Percentiles rank a stretch among this genome's conserved stretches.
Conservation (phyloP, 352 stramenopile genomes). For the Phytophthora chlamydospora region DNA sequence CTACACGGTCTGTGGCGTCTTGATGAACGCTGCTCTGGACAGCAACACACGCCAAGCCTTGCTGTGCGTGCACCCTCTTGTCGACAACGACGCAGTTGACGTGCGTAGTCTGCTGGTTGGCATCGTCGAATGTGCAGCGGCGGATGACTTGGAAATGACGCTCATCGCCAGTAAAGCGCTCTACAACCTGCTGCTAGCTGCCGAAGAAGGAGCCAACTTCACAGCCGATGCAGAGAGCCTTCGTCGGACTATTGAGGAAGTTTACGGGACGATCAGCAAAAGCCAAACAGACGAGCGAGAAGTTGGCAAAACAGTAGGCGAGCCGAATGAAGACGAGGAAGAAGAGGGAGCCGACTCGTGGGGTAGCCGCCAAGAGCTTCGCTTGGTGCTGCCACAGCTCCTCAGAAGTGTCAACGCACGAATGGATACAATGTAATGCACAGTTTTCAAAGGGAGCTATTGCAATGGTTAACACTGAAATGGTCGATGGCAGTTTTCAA, state of each 20-base stretch:
- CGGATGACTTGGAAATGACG: constrained; percentile 74
- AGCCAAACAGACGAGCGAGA: not conserved
- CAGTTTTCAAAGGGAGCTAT: no score
- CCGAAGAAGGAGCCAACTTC: constrained; percentile 17
- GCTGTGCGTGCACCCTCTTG: constrained; percentile 34
- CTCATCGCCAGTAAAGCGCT: constrained; percentile 84
- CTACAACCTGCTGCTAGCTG: constrained; percentile 74
- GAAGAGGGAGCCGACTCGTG: constrained; percentile 10
- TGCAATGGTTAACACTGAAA: no score
- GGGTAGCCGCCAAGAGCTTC: constrained; percentile 40
- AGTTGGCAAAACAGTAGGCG: not conserved
- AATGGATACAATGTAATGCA: constrained; percentile 29
- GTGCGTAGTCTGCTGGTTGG: constrained; percentile 49
- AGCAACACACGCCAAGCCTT: constrained; percentile 38
- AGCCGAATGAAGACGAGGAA: constrained; percentile 17
- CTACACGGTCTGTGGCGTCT: constrained; percentile 74
- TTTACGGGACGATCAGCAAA: constrained; percentile 32
- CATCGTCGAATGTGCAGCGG: constrained; percentile 60
- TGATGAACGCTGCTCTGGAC: constrained; percentile 88
- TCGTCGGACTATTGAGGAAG: constrained; percentile 33
- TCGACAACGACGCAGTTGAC: constrained; percentile 35
- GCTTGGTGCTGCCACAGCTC: constrained; percentile 54
- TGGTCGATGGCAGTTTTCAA: no score
- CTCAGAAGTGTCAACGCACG: constrained; percentile 34
- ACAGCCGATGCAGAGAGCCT: constrained; percentile 22